These are phyloP conservation scores for Pythium coloratum DNA, from an alignment of 352 stramenopile species.

Conservation along the genomic window DNA sequence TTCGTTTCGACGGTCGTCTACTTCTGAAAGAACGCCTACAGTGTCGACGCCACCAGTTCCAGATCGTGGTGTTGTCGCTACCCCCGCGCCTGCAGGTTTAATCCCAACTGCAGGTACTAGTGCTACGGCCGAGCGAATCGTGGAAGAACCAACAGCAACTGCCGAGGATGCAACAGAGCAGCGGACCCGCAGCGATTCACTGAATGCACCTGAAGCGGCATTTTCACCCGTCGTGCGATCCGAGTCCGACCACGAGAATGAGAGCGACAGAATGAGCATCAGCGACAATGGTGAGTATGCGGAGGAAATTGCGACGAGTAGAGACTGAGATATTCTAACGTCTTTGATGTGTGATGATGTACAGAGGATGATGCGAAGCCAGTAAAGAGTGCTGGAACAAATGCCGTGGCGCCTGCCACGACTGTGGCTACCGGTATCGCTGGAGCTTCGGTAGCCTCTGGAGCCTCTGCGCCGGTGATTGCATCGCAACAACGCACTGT, in stretches of 20 bases:
- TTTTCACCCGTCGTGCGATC: conserved; percentile 28
- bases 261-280: conserved; percentile 34
- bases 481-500: not conserved
- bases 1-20: not conserved
- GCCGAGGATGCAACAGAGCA: not conserved
- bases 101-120: not conserved
- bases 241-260: conserved; percentile 36
- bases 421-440: not conserved
- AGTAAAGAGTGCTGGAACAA: not conserved
- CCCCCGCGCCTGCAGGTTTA: not conserved
- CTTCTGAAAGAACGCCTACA: not conserved
- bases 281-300: conserved; percentile 19
- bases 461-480: not conserved
- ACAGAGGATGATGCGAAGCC: not conserved
- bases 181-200: conserved; percentile 14
- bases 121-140: not conserved
- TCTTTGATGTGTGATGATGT: not conserved
- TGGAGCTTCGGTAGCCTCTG: no score
- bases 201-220: conserved; percentile 11
- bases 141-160: conserved; percentile 9
- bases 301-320: not conserved
- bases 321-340: not conserved
- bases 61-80: not conserved
- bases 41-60: not conserved
- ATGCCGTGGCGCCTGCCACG: not conserved